phyloP scores from a whole-genome alignment of 805 yeast genomes.

The Candida endomychidarum region DNA sequence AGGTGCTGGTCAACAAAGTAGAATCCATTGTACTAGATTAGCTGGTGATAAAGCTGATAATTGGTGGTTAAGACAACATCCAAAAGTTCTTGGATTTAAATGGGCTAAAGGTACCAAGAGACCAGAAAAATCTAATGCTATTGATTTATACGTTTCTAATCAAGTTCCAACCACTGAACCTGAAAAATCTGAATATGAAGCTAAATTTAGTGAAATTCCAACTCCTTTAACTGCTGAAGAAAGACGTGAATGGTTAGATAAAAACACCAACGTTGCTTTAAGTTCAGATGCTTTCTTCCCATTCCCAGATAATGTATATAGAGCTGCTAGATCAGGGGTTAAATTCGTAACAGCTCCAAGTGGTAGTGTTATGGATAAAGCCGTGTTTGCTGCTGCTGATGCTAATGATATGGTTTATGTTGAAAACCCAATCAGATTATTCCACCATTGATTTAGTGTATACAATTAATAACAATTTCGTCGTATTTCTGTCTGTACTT shows the following conservation, averaged over 20 bases:
- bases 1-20: conserved; percentile 99
- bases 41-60: conserved; percentile 99
- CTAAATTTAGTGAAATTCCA: conserved; percentile 84
- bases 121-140: conserved; percentile 98
- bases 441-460: conserved; percentile 96
- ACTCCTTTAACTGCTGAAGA: conserved; percentile 78
- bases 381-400: conserved; percentile 94
- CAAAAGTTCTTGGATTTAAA: conserved; percentile 84
- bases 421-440: conserved; percentile 94
- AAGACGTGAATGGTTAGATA: conserved; percentile 81
- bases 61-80: conserved; percentile 99
- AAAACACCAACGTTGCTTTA: conserved; percentile 82
- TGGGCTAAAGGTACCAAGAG: conserved; percentile 99
- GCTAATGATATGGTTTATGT: conserved; percentile 86
- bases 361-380: conserved; percentile 97
- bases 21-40: conserved; percentile 98
- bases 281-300: conserved; percentile 99
- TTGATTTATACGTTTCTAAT: conserved; percentile 87
- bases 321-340: conserved; percentile 97
- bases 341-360: conserved; percentile 95
- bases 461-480: background rate
- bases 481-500: too few relatives aligned
- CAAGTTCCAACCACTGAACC: conserved; percentile 92
- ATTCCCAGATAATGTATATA: conserved; percentile 97
- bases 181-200: conserved; percentile 87